These are phyloP conservation scores for Fusarium caatingaense DNA, from an alignment of 2,329 filamentous ascomycete species.

Conservation along the genomic window DNA sequence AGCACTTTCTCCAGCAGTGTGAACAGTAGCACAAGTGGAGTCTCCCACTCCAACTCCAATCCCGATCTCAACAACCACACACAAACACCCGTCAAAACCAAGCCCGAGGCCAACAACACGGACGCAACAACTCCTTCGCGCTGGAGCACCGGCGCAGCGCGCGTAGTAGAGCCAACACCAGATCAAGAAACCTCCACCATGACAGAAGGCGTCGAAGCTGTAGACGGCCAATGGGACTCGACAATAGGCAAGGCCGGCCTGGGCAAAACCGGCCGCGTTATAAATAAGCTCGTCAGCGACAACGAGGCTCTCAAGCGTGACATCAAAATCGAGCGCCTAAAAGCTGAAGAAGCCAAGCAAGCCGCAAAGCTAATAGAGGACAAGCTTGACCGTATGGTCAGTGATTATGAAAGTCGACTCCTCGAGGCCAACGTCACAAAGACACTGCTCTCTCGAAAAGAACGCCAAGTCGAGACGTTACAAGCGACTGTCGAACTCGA, in stretches of 20 bases:
- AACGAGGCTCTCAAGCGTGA: slow-evolving; percentile 83
- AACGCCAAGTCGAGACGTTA: slow-evolving; percentile 78
- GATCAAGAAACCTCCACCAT: slow-evolving; percentile 43
- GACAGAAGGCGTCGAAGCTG: slow-evolving; percentile 52
- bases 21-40: slow-evolving; percentile 64
- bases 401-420: slow-evolving; percentile 76
- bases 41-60: slow-evolving; percentile 56
- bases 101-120: slow-evolving; percentile 51
- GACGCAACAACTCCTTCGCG: slow-evolving; percentile 46
- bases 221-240: slow-evolving; percentile 67
- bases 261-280: slow-evolving; percentile 81
- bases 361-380: slow-evolving; percentile 75
- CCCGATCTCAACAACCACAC: slow-evolving; percentile 51
- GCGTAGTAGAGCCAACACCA: slow-evolving; percentile 48
- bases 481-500: slow-evolving; percentile 73
- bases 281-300: slow-evolving; percentile 83
- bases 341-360: slow-evolving; percentile 77
- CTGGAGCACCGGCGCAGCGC: slow-evolving; percentile 49
- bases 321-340: slow-evolving; percentile 72
- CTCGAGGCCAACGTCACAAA: slow-evolving; percentile 79
- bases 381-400: slow-evolving; percentile 75
- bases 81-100: slow-evolving; percentile 50
- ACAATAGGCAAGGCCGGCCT: slow-evolving; percentile 76
- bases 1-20: slow-evolving; percentile 68
- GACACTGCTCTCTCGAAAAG: slow-evolving; percentile 75